These are phyloP conservation scores for Cetradonia linearis DNA, from an alignment of 495 filamentous ascomycete genomes.

Conservation along the genomic window DNA sequence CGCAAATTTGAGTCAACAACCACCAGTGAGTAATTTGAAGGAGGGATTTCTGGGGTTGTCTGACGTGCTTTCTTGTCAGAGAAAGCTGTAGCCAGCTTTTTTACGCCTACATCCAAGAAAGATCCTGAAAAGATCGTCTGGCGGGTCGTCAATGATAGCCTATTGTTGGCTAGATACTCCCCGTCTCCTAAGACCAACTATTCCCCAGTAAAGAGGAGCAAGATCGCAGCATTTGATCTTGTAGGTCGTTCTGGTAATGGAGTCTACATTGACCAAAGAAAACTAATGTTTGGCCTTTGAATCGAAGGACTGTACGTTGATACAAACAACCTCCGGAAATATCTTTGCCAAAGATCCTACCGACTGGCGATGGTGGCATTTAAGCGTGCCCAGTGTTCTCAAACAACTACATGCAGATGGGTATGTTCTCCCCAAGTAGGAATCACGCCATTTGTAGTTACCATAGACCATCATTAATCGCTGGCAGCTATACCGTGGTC, in stretches of 20 bases:
- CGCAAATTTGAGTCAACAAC: conserved; percentile 60
- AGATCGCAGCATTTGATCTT: conserved; percentile 85
- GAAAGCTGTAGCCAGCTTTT: conserved; percentile 72
- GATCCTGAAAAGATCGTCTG: conserved; percentile 69
- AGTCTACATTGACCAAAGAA: neutral
- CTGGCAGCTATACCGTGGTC: conserved; percentile 57
- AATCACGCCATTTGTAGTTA: neutral
- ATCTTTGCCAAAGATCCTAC: conserved; percentile 54
- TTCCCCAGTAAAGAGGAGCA: conserved; percentile 34
- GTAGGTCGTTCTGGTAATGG: conserved; percentile 37
- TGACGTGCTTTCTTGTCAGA: conserved; percentile 28
- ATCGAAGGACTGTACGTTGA: conserved; percentile 76
- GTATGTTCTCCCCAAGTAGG: conserved; percentile 34
- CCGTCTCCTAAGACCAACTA: conserved; percentile 30
- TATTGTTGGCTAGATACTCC: conserved; percentile 67
- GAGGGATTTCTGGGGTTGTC: neutral
- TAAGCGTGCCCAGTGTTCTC: conserved; percentile 53
- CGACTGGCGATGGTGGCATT: conserved; percentile 96
- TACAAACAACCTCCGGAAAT: conserved; percentile 70
- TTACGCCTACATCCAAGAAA: conserved; percentile 80
- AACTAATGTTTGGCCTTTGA: conserved; percentile 6
- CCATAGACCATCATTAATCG: neutral
- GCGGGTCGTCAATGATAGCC: conserved; percentile 53
- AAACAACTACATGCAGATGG: conserved; percentile 59
- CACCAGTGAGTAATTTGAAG: conserved; percentile 47